These are phyloP conservation scores for Amaranthus tricolor DNA, from an alignment of 179 eudicot genomes.

Conservation along the genomic window DNA sequence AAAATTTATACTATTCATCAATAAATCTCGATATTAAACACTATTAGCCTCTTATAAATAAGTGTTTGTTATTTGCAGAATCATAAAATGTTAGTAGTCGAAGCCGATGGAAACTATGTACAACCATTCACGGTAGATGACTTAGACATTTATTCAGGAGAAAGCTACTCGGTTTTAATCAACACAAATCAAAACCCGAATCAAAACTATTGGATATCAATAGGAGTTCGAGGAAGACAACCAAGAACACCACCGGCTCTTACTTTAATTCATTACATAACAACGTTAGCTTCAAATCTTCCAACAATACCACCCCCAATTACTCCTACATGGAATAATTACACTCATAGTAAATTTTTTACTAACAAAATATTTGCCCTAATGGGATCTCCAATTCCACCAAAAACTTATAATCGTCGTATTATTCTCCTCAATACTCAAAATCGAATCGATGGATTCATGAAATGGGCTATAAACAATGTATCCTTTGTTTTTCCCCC, in stretches of 20 bases:
- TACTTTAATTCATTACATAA: slow-evolving; percentile 51
- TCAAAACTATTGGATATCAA: slow-evolving; percentile 67
- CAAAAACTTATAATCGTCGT: slow-evolving; percentile 35
- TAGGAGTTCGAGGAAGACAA: slow-evolving; percentile 62
- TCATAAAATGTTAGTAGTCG: slow-evolving; percentile 74
- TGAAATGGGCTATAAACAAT: slow-evolving; percentile 82
- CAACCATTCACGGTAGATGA: slow-evolving; percentile 54
- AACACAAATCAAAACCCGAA: slow-evolving; percentile 56
- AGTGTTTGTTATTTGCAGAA: slow-evolving; percentile 31
- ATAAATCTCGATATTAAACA: too few species aligned
- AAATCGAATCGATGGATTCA: slow-evolving; percentile 46
- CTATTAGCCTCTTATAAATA: too few species aligned
- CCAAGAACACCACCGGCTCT: slow-evolving; percentile 76
- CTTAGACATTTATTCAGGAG: slow-evolving; percentile 88
- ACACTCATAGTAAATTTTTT: slow-evolving; percentile 60
- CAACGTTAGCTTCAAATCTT: slow-evolving; percentile 33
- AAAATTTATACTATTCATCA: too few species aligned
- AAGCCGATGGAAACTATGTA: slow-evolving; percentile 85
- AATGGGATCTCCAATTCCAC: slow-evolving; percentile 52
- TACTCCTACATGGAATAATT: slow-evolving; percentile 65
- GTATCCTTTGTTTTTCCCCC: slow-evolving; percentile 61
- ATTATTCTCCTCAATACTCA: slow-evolving; percentile 72
- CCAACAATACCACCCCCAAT: slow-evolving; percentile 57
- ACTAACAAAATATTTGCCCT: slow-evolving; percentile 45
- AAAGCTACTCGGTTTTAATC: slow-evolving; percentile 76